Conservation (phyloP, 345 rosid species). For the Arabidopsis arenosa region DNA sequence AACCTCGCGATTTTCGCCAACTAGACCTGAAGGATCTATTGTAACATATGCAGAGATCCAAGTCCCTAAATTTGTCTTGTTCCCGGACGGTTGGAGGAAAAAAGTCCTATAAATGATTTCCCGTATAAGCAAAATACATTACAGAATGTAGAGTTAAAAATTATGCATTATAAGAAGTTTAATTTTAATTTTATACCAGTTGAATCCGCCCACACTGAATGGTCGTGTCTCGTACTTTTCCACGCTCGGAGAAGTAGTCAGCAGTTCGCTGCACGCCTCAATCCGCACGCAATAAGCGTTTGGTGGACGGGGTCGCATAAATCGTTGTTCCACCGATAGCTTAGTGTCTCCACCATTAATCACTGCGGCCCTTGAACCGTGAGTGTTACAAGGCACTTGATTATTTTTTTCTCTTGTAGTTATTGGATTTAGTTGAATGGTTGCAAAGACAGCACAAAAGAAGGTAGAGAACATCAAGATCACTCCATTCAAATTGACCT, state of each 20-base stretch:
- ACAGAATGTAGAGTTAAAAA: not conserved
- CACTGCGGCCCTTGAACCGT: not conserved
- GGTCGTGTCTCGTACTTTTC: constrained; percentile 22
- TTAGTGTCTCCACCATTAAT: not conserved
- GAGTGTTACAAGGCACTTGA: constrained; percentile 24
- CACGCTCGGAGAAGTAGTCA: not conserved
- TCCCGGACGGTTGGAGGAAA: not conserved
- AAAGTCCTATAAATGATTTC: constrained; percentile 8
- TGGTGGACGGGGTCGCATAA: constrained; percentile 13
- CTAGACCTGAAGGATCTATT: constrained; percentile 21
- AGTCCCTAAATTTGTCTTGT: not conserved
- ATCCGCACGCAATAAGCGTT: constrained; percentile 21
- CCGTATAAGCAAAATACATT: not conserved
- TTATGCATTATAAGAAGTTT: not conserved
- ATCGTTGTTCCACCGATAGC: not conserved
- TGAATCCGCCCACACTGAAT: constrained; percentile 20
- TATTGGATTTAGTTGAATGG: not conserved
- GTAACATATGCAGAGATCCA: constrained; percentile 25
- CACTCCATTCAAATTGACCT: not conserved
- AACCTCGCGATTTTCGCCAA: constrained; percentile 24
- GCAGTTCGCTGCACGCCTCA: too few relatives aligned
- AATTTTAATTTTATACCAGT: constrained; percentile 2
- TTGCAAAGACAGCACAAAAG: constrained; percentile 12
- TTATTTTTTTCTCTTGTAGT: not conserved
- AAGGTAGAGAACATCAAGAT: not conserved